Evolutionary conservation across 805 yeast species (phyloP).

Genomic region (Grigorovia yakushimaensis): DNA sequence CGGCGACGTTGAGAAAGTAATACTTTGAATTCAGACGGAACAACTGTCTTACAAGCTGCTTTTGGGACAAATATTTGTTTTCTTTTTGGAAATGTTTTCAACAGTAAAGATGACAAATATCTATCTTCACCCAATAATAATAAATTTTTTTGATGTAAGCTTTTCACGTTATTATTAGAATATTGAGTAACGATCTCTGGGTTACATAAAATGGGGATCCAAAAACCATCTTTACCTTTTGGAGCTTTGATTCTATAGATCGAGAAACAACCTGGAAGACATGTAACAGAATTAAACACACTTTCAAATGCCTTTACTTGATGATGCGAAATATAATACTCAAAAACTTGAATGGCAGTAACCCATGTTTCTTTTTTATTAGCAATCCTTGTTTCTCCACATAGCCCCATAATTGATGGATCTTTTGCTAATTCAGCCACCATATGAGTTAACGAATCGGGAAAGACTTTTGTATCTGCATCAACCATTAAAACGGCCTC

Average conservation of each 20-base stretch:
- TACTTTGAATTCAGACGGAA: constrained; percentile 73
- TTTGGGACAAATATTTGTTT: constrained; percentile 79
- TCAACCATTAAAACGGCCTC: constrained; percentile 86
- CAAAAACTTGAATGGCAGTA: constrained; percentile 87
- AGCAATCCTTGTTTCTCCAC: constrained; percentile 90
- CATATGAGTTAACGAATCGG: constrained; percentile 86
- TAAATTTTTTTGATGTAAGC: constrained; percentile 79
- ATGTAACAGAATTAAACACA: constrained; percentile 90
- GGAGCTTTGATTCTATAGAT: constrained; percentile 89
- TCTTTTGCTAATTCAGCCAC: constrained; percentile 80
- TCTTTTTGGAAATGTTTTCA: constrained; percentile 81
- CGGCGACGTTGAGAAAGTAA: constrained; percentile 88
- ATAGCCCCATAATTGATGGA: constrained; percentile 80
- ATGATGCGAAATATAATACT: constrained; percentile 87
- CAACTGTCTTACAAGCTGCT: constrained; percentile 87
- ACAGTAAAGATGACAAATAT: constrained; percentile 73
- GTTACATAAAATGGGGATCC: constrained; percentile 91
- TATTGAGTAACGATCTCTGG: constrained; percentile 91
- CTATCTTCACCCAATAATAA: constrained; percentile 86
- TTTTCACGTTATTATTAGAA: constrained; percentile 73
- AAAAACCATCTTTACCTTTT: constrained; percentile 63
- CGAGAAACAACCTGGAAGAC: constrained; percentile 92
- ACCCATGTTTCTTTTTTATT: constrained; percentile 82
- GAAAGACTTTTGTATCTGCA: constrained; percentile 84
- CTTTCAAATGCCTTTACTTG: constrained; percentile 91